Evolutionary conservation across 441 rosid genomes (phyloP), one percentile per base, ranked within the genome.

Genomic region (Gossypium trilobum): DNA sequence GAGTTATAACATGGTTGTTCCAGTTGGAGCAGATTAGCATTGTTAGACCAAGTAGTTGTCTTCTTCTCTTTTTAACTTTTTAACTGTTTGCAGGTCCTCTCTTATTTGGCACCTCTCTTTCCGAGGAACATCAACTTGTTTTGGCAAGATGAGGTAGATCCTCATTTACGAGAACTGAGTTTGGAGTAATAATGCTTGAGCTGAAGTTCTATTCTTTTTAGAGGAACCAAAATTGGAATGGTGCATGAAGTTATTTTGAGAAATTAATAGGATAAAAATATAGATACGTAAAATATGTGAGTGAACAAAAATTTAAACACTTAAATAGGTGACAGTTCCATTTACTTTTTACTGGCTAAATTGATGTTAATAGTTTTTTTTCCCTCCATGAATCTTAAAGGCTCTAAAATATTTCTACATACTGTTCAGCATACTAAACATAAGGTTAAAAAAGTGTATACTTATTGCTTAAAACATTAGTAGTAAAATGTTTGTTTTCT

Each of bases 121-220:
- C 98, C 98, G 14, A 92, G 81, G 86, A 92, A 91, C 77, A 87
- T 87, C 72, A 80, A 82, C 83, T 79, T 95, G 88, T 91, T 89
- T 84, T 95, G 98, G 99, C 98, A 95, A 82, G 99, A 95, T 80
- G 99, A 95, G 99, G 99, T 95, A 89, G 66, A 71, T 55, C 75
- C 70, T 56, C 78, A 68, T 81, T 76, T 83, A 63, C 58, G 2
- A 29, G 25, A 29, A 68, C 33, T 68, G 39, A 23, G 58, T 50
- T 70, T 20, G 58, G 29, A 58, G 61, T 62, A 48, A 22, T 71
- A 73, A 69, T 71, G 67, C 58, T 48, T 51, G 25, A 75, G 61
- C 66, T 75, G 62, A 59, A 60, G 14, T 73, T 77, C 22, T 22
- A 17, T 51, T 55, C 5, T 29, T 68, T 70, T 39, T 27, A 57